Base-by-base conservation (phyloP, 2,329 filamentous ascomycete species). In the Ceratocystis alfenasii region DNA sequence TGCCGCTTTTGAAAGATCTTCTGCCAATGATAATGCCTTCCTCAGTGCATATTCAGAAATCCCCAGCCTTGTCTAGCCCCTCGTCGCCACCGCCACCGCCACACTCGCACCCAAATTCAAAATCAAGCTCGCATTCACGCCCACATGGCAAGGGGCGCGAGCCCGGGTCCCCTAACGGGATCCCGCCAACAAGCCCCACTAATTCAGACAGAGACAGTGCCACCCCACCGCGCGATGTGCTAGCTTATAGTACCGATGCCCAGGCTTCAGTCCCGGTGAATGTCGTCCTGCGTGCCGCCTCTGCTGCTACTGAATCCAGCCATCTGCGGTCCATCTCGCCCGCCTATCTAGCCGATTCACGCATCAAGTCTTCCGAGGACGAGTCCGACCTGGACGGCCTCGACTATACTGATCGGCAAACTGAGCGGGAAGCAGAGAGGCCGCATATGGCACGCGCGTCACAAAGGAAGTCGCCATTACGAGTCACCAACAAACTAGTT, bases 1-100 rank as follows among this genome's bases (percentile, higher is more conserved):
- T 85, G 36, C 81, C 82, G 33, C 72, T 85, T 67, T 76, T 85
- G 65, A 80, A 81, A 69, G 82, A 84, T 69, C 75, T 85, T 62
- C 74, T 85, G 62, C 82, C 82, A 67, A 84, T 85, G 78, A 79
- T 85, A 67, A 74, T 84, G 72, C 81, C 82, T 1, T 76, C 78
- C 2, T 74, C 77, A n/a, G 81, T 87, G n/a, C 78, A 83, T 64
- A 76, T 87, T 66, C 81, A 68, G 41, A 68, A 41, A 78, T 77
- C 68, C 76, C 78, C 45, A 66, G 25, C 65, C 62, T 65, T 63
- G 53, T 68, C 65, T 46, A 61, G 15, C n/a, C 50, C 33, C 28
- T 50, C 64, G 17, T 61, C 67, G 71, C 73, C 57, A 76, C 79
- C 46, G 76, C 83, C 64, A 70, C 78, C 67, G 74, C 76, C 33